A percentile compares a stretch with the other conserved stretches of the same genome.
Conservation (phyloP, 164 flowering plant genomes). For the Piper betle region DNA sequence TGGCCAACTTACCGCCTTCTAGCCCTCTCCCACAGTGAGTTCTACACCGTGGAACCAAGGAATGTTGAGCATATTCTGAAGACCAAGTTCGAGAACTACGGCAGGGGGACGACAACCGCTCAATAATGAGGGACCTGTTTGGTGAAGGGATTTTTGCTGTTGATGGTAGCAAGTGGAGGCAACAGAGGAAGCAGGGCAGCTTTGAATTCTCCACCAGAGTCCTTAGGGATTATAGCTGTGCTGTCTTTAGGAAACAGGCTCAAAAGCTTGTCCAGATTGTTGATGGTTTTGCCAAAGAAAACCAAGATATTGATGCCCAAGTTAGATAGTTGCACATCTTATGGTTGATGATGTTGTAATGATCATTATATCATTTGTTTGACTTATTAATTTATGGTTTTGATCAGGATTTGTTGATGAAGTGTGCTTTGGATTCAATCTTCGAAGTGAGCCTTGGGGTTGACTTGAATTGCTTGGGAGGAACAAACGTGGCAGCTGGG, state of each 20-base stretch:
- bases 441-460: conserved; percentile 75
- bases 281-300: conserved; percentile 10
- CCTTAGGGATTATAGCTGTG: conserved; percentile 50
- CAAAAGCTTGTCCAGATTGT: conserved; percentile 32
- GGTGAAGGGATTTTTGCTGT: conserved; percentile 62
- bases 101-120: conserved; percentile 23
- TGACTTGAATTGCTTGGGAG: conserved; percentile 43
- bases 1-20: conserved; percentile 47
- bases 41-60: conserved; percentile 41
- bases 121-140: conserved; percentile 17
- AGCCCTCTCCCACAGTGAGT: conserved; percentile 23
- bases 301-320: conserved; percentile 34
- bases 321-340: conserved; percentile 18
- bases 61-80: conserved; percentile 58
- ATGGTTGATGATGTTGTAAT: not conserved
- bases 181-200: conserved; percentile 67
- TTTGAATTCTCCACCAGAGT: conserved; percentile 62
- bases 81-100: conserved; percentile 33
- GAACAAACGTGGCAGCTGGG: conserved; percentile 25
- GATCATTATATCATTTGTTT: not conserved
- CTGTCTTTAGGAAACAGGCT: conserved; percentile 42
- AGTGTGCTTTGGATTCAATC: conserved; percentile 45
- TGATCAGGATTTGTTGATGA: conserved; percentile 49
- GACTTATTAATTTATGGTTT: not conserved
- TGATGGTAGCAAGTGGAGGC: conserved; percentile 57